Evolutionary conservation across 805 yeast genomes (phyloP).

Genomic region (Zygosaccharomyces bisporus): DNA sequence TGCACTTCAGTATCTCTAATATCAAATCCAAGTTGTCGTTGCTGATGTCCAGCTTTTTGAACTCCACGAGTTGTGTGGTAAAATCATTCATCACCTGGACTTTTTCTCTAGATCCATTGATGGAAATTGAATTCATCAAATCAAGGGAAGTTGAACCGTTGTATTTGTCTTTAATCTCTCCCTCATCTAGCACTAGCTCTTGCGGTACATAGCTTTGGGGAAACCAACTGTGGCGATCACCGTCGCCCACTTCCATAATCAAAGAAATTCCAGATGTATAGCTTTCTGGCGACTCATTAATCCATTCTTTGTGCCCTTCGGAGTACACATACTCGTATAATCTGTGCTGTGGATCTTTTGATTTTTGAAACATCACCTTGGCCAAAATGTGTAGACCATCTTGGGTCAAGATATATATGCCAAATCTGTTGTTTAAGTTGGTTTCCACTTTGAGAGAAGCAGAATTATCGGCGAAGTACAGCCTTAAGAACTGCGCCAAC

Average conservation of each 20-base stretch:
- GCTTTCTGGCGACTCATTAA: slow-evolving; percentile 29
- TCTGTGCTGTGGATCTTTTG: slow-evolving; percentile 24
- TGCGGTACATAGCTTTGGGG: slow-evolving; percentile 26
- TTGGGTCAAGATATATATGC: slow-evolving; percentile 25
- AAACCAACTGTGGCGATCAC: slow-evolving; percentile 18
- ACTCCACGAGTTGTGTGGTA: slow-evolving; percentile 25
- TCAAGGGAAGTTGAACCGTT: slow-evolving; percentile 1
- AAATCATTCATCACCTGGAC: slow-evolving; percentile 29
- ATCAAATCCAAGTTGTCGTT: slow-evolving; percentile 33
- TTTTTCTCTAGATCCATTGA: slow-evolving; percentile 10
- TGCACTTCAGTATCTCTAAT: slow-evolving; percentile 31
- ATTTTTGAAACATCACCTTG: slow-evolving; percentile 25
- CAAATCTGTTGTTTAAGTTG: slow-evolving; percentile 31
- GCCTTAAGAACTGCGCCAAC: slow-evolving; percentile 22
- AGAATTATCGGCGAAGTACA: slow-evolving; percentile 21
- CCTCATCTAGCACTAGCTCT: slow-evolving; percentile 22
- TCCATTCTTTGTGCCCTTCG: slow-evolving; percentile 25
- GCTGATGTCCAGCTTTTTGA: slow-evolving; percentile 29
- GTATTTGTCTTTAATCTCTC: neutral
- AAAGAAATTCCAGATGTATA: slow-evolving; percentile 28
- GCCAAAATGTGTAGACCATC: slow-evolving; percentile 17
- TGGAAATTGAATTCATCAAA: neutral
- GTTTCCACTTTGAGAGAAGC: slow-evolving; percentile 21
- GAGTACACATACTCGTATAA: slow-evolving; percentile 30
- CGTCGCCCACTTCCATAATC: slow-evolving; percentile 24